Conservation (phyloP, 768 basidiomycete species). For the Pleurotus sapidus region DNA sequence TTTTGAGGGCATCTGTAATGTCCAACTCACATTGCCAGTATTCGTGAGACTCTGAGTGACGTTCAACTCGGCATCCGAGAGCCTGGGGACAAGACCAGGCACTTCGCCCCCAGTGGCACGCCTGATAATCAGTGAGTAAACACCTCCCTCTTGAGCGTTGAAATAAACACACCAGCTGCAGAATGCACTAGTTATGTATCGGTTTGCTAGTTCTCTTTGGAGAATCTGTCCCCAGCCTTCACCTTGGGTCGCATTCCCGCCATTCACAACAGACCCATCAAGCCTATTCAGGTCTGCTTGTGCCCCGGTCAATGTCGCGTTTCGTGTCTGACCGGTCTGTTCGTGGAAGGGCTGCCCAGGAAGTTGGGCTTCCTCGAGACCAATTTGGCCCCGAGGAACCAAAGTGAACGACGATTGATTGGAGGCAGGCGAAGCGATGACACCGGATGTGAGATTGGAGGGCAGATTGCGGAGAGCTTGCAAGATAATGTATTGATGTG, state of each 20-base stretch:
- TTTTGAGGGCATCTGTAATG: background rate
- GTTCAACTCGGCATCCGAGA: conserved; percentile 69
- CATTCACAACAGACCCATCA: conserved; percentile 58
- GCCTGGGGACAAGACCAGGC: conserved; percentile 59
- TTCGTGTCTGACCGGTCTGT: conserved; percentile 25
- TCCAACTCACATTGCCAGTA: conserved; percentile 62
- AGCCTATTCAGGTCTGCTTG: conserved; percentile 59
- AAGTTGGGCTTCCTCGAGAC: conserved; percentile 63
- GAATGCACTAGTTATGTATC: conserved; percentile 78
- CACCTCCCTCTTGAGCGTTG: background rate
- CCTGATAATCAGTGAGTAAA: conserved; percentile 35
- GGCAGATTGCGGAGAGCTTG: conserved; percentile 76
- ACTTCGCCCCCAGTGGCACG: conserved; percentile 88
- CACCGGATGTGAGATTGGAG: conserved; percentile 57
- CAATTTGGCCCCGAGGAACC: conserved; percentile 81
- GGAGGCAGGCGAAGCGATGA: conserved; percentile 46
- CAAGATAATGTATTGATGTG: conserved; percentile 79
- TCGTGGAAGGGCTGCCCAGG: conserved; percentile 59
- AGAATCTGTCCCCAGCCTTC: conserved; percentile 69
- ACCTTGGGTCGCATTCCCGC: conserved; percentile 54
- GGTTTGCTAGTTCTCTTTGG: conserved; percentile 74
- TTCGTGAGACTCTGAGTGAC: conserved; percentile 63
- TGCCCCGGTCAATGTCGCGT: conserved; percentile 49
- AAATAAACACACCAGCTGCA: conserved; percentile 74
- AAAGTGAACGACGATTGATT: conserved; percentile 63